Evolutionary conservation across 2,329 filamentous ascomycete species (phyloP), one percentile per base, ranked within the genome.

Genomic region (Xylaria sp.): DNA sequence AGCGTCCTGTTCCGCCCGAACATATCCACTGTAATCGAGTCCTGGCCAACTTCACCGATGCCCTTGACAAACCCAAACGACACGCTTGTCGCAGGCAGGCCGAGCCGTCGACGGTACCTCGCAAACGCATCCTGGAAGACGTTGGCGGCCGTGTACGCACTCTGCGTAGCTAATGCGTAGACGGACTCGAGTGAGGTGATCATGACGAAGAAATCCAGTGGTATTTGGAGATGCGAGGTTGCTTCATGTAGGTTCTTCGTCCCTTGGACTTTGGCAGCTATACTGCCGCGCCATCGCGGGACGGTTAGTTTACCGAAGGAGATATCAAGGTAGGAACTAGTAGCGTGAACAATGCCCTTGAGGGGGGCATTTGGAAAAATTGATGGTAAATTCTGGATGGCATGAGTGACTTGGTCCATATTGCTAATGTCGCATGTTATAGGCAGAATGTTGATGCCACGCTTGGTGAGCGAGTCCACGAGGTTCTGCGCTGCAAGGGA

Each of bases 91-190:
- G 51, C 51, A n/a, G 51, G 51, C 20, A 54, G 17, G n/a, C 51
- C 51, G 5, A 39, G 51, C 20, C 51, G 51, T 1, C 66, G 71
- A 4, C 75, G 74, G 27, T 73, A 72, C 6, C 74, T 70, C 0
- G 72, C 73, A 49, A 78, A 75, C 2, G 65, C 60, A 13, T 77
- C 76, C 36, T 73, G 70, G 70, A 75, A 79, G 33, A 64, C 73
- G 67, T 76, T 76, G 25, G 68, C 76, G 0, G 73, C 72, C 3
- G 72, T 71, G 51, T 77, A 78, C 10, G 69, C 69, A 5, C 58
- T 53, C 50, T 77, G 75, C 0, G 70, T 74, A 9, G 60, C 65
- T 9, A 42, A 44, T 17, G 51, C 69, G 36, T 15, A 68, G 20
- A 70, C 42, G 0, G 68, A 55, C 9, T 63, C 60, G 1, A 71